Evolutionary conservation across 306 rosid species (phyloP).

Genomic region (Vicia sativa): DNA sequence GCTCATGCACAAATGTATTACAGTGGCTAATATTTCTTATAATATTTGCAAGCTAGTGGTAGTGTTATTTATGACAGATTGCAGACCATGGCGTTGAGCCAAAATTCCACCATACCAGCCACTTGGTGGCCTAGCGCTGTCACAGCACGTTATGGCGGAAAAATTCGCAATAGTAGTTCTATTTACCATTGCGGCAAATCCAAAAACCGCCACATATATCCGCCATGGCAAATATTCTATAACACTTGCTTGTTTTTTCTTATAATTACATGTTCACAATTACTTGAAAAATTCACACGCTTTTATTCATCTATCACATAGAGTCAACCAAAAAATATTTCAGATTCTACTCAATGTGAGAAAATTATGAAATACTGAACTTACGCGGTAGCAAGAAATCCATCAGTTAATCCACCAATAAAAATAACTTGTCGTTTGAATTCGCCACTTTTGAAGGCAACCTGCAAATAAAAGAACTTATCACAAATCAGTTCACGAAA

Average conservation of each 20-base stretch:
- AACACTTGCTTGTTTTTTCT: not conserved
- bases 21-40: not conserved
- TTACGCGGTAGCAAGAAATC: constrained; percentile 89
- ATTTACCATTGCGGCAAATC: too few species aligned
- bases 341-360: not conserved
- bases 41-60: not conserved
- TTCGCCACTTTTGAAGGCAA: constrained; percentile 94
- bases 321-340: not conserved
- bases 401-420: constrained; percentile 95
- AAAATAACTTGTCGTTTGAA: constrained; percentile 85
- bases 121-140: too few species aligned
- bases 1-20: not conserved
- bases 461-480: constrained; percentile 53
- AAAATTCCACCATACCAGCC: too few species aligned
- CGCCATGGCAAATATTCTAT: too few species aligned
- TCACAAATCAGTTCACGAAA: constrained; percentile 15
- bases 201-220: too few species aligned
- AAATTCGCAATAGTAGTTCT: too few species aligned
- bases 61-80: too few species aligned
- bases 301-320: not conserved
- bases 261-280: not conserved
- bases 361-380: constrained; percentile 34
- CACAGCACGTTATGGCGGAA: too few species aligned
- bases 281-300: constrained; percentile 1
- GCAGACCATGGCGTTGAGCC: too few species aligned